Conservation (phyloP, 805 yeast genomes). For the Myxozyma lipomycoides region DNA sequence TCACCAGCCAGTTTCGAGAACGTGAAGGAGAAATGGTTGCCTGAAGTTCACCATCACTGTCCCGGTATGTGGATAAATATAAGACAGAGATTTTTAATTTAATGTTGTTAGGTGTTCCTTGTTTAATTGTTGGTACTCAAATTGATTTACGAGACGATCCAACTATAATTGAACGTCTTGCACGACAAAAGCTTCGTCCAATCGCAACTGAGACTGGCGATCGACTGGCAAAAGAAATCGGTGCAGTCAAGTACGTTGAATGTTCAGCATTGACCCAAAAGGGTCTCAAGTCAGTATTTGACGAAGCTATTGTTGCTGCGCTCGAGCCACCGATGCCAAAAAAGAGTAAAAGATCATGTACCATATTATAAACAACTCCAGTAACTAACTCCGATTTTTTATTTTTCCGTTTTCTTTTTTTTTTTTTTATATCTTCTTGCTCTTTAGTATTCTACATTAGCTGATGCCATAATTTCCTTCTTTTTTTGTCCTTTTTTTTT, state of each 20-base stretch:
- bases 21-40: conserved; percentile 98
- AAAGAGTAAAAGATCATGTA: conserved; percentile 51
- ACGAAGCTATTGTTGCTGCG: conserved; percentile 97
- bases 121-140: conserved; percentile 95
- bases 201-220: conserved; percentile 86
- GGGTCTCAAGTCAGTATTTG: conserved; percentile 96
- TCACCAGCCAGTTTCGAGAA: conserved; percentile 97
- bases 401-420: conserved; percentile 9
- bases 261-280: conserved; percentile 97
- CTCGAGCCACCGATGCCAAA: conserved; percentile 92
- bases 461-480: no score
- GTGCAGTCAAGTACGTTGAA: conserved; percentile 95
- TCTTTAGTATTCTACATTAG: no score
- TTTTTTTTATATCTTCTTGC: neutral
- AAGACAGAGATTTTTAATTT: neutral
- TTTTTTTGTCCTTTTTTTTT: neutral
- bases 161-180: conserved; percentile 80
- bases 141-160: conserved; percentile 92
- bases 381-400: neutral
- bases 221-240: conserved; percentile 84
- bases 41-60: conserved; percentile 96
- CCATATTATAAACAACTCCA: conserved; percentile 14
- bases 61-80: conserved; percentile 41
- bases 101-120: conserved; percentile 66
- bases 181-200: conserved; percentile 84